Evolutionary conservation across 2,329 filamentous ascomycete species (phyloP).

Genomic region (Corniculantispora saksenae): DNA sequence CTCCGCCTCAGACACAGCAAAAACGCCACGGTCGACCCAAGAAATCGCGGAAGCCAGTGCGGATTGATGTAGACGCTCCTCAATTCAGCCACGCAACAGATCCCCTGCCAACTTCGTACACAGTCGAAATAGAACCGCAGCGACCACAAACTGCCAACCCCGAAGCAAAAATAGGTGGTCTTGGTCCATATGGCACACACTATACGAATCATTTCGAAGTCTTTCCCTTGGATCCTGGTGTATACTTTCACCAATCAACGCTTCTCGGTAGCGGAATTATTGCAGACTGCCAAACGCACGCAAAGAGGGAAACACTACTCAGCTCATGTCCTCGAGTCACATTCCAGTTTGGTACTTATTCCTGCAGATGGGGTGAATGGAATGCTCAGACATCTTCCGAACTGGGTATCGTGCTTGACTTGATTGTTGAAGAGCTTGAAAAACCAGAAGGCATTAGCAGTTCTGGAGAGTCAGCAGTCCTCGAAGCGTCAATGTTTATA

Average conservation of each 20-base stretch:
- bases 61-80: constrained; percentile 51
- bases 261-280: constrained; percentile 58
- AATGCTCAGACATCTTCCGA: constrained; percentile 61
- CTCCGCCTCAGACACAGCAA: constrained; percentile 15
- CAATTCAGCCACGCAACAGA: constrained; percentile 56
- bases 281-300: constrained; percentile 37
- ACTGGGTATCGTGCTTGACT: constrained; percentile 62
- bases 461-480: constrained; percentile 24
- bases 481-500: constrained; percentile 45
- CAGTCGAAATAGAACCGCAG: constrained; percentile 11
- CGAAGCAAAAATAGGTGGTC: constrained; percentile 45
- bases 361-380: constrained; percentile 58
- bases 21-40: constrained; percentile 25
- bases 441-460: constrained; percentile 5
- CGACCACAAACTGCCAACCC: constrained; percentile 21
- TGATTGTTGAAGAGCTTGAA: constrained; percentile 50
- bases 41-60: constrained; percentile 34
- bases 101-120: constrained; percentile 39
- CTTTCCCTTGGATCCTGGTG: constrained; percentile 56
- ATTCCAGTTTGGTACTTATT: constrained; percentile 50
- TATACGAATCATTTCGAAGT: constrained; percentile 65
- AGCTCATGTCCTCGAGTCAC: constrained; percentile 36
- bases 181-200: constrained; percentile 61
- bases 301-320: constrained; percentile 31
- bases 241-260: constrained; percentile 62